Base-by-base conservation (phyloP, 2,329 filamentous ascomycete species). In the Zasmidium angulare region DNA sequence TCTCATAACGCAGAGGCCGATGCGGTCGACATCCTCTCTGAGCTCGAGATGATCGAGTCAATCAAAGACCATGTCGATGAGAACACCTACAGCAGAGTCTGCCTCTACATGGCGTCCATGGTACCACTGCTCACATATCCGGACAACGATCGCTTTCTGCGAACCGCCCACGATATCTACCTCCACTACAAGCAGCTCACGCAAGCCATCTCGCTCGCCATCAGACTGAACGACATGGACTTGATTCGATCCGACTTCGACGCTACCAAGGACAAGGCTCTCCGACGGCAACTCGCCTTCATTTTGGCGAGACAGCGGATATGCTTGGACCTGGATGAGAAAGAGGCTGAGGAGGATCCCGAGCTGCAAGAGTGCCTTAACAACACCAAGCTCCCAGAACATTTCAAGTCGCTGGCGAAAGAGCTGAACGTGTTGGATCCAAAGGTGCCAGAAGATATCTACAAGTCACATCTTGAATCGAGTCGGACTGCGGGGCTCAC, bases 21-120 rank as follows among this genome's bases (percentile, higher is more conserved):
- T 76, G 96, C 95, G 1, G 95, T 99, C 40, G 95, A 99, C 76
- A 83, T 99, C 66, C 86, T 99, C 82, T 97, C 92, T 74, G 96
- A 99, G 78, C 81, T 99, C 60, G 95, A 99, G 78, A 96, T 97
- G 74, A 98, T 99, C 67, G 91, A 97, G 71, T 82, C 93, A 71
- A 89, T 99, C 49, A 87, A 91, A 58, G 84, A 91, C 66, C 96
- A 93, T 70, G 84, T 99, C 54, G 95, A 99, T 75, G 89, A 96
- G 75, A 89, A 98, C 78, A 98, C 93, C 23, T 99, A 96, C 75
- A 82, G 89, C 54, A 84, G 95, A 71, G 95, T 97, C 57, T 98
- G 95, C 74, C 79, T 99, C 67, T 99, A 99, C 79, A 96, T 99
- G 89, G 91, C 96, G 69, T 96, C 91, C 81, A 98, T 98, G 90